These are phyloP conservation scores for Rhynchospora pubera DNA, from an alignment of 176 grass and related monocot species.

Conservation along the genomic window DNA sequence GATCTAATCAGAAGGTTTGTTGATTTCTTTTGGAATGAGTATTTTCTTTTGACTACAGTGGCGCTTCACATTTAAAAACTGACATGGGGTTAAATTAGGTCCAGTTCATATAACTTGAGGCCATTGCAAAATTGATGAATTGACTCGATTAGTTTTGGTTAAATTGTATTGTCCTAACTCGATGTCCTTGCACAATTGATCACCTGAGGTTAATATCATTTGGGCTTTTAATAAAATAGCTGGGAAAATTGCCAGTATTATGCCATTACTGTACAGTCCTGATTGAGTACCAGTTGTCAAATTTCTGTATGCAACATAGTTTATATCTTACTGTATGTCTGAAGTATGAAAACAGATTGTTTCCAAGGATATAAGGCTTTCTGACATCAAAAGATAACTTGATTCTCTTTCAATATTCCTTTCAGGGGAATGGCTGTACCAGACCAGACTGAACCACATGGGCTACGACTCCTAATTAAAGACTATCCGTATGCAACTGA, in stretches of 20 bases:
- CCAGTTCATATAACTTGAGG: too few relatives aligned
- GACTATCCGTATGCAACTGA: constrained; percentile 94
- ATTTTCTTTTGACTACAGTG: too few relatives aligned
- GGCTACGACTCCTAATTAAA: constrained; percentile 64
- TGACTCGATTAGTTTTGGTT: too few relatives aligned
- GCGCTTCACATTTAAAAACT: too few relatives aligned
- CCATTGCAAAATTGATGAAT: too few relatives aligned
- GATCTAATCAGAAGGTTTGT: constrained; percentile 82
- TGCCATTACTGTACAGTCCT: too few relatives aligned
- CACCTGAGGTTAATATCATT: neutral
- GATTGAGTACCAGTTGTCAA: neutral
- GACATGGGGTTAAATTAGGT: too few relatives aligned
- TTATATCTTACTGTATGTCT: neutral
- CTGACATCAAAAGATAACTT: neutral
- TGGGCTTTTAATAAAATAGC: neutral
- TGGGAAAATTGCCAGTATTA: neutral
- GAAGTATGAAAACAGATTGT: neutral
- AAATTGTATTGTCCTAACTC: neutral
- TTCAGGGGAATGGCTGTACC: constrained; percentile 87
- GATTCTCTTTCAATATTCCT: neutral
- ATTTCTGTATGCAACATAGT: neutral
- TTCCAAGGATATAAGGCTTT: neutral
- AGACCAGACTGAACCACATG: constrained; percentile 61
- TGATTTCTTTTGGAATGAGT: constrained; percentile 9
- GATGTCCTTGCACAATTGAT: neutral